These are phyloP conservation scores for Wickerhamiella shivajii DNA, from an alignment of 805 yeast species.

Conservation along the genomic window DNA sequence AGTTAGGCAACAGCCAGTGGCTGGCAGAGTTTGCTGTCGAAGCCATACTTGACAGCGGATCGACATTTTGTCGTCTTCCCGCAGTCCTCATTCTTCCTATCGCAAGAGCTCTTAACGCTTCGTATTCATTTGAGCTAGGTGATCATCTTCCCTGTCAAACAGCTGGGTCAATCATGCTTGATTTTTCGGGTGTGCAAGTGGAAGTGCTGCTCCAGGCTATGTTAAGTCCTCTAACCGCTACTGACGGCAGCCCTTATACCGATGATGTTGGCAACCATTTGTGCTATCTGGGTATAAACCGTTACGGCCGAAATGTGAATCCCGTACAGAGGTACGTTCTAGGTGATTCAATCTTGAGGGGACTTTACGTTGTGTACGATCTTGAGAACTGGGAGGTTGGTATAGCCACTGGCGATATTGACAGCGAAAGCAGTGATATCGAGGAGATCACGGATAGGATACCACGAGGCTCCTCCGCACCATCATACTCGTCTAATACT, in stretches of 20 bases:
- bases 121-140: no score
- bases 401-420: slow-evolving; percentile 28
- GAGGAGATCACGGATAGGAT: slow-evolving; percentile 15
- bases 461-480: no score
- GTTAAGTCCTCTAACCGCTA: slow-evolving; percentile 11
- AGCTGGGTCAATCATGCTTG: slow-evolving; percentile 27
- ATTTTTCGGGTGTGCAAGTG: slow-evolving; percentile 7
- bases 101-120: slow-evolving; percentile 19
- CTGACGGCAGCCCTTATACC: slow-evolving; percentile 11
- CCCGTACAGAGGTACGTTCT: slow-evolving; percentile 25
- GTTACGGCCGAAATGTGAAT: slow-evolving; percentile 19
- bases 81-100: slow-evolving; percentile 3
- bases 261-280: slow-evolving; percentile 12
- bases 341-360: slow-evolving; percentile 52
- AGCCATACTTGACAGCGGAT: slow-evolving; percentile 13
- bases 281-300: slow-evolving; percentile 15
- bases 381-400: slow-evolving; percentile 41
- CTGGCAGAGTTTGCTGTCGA: slow-evolving; percentile 3
- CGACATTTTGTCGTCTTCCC: slow-evolving; percentile 17
- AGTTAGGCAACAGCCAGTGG: background rate
- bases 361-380: slow-evolving; percentile 53
- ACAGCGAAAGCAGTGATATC: slow-evolving; percentile 14
- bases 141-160: no score
- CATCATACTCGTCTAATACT: no score
- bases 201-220: slow-evolving; percentile 15